These are phyloP conservation scores for Aspergillus ochraceus DNA, from an alignment of 2,329 filamentous ascomycete species.

Conservation along the genomic window DNA sequence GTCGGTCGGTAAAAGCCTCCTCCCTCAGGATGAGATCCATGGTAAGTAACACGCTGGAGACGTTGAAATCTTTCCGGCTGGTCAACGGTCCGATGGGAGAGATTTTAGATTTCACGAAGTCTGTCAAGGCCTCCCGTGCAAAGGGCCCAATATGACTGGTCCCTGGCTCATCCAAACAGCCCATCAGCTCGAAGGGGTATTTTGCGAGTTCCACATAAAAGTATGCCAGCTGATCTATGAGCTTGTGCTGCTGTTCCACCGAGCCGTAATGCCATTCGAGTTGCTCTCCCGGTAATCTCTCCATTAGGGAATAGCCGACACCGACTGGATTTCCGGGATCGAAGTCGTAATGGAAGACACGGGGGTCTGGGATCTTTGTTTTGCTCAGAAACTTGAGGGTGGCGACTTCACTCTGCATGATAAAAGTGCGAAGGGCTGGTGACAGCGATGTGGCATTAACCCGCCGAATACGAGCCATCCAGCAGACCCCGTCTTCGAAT, in stretches of 20 bases:
- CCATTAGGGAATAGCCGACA: conserved; percentile 46
- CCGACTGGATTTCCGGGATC: conserved; percentile 36
- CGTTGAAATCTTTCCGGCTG: conserved; percentile 33
- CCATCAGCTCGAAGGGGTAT: conserved; percentile 38
- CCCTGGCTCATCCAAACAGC: conserved; percentile 31
- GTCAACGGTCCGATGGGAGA: conserved; percentile 35
- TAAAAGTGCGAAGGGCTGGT: conserved; percentile 23
- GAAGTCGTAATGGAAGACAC: conserved; percentile 39
- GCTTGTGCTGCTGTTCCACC: conserved; percentile 25
- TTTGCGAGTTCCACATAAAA: conserved; percentile 41
- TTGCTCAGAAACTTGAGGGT: conserved; percentile 42
- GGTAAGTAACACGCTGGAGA: conserved; percentile 12
- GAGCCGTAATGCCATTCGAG: conserved; percentile 35
- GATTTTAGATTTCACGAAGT: conserved; percentile 35
- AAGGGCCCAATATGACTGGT: conserved; percentile 35
- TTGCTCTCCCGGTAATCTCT: conserved; percentile 42
- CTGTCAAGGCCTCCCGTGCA: conserved; percentile 40
- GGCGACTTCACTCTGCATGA: conserved; percentile 43
- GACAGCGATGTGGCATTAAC: conserved; percentile 43
- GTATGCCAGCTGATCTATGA: conserved; percentile 42
- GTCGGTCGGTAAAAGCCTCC: conserved; percentile 38
- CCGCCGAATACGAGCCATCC: conserved; percentile 46
- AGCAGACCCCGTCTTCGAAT: conserved; percentile 46
- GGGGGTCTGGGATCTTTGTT: conserved; percentile 39
- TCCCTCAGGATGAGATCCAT: conserved; percentile 35